Percentiles rank a stretch among this genome's conserved stretches.
Conservation (phyloP, 768 basidiomycete species). For the Tulasnella sp. region DNA sequence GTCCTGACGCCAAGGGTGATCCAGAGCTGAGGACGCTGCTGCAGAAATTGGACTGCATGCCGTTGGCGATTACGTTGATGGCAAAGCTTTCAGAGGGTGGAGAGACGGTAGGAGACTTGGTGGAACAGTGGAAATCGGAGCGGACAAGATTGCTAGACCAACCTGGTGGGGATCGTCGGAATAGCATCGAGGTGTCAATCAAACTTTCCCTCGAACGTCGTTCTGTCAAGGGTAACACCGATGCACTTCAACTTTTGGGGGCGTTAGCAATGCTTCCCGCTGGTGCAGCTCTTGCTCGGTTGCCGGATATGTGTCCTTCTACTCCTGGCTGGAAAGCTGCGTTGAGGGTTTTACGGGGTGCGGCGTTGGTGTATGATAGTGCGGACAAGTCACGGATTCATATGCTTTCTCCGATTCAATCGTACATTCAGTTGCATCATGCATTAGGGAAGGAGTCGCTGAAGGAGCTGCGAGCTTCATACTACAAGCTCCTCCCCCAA, state of each 20-base stretch:
- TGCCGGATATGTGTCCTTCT: background rate
- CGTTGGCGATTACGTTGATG: conserved; percentile 1
- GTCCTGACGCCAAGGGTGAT: background rate
- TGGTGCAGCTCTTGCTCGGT: background rate
- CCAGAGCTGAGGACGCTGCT: background rate
- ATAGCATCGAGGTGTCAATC: background rate
- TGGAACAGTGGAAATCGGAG: too few species aligned
- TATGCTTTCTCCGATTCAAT: background rate
- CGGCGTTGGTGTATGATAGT: background rate
- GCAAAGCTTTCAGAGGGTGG: background rate
- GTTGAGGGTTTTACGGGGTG: background rate
- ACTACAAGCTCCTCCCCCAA: too few species aligned
- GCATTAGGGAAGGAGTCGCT: too few species aligned
- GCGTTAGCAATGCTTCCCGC: background rate
- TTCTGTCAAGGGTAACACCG: background rate
- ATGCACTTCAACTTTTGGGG: background rate
- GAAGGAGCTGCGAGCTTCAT: too few species aligned
- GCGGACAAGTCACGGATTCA: background rate
- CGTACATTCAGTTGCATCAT: background rate
- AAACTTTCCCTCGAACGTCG: background rate
- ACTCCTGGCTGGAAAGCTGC: background rate
- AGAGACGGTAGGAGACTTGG: too few species aligned
- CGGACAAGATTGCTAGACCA: too few species aligned
- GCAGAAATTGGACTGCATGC: background rate
- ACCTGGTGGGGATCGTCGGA: background rate